These are phyloP conservation scores for Puccinia coronata DNA, from an alignment of 1,284 basidiomycete species.

Conservation along the genomic window DNA sequence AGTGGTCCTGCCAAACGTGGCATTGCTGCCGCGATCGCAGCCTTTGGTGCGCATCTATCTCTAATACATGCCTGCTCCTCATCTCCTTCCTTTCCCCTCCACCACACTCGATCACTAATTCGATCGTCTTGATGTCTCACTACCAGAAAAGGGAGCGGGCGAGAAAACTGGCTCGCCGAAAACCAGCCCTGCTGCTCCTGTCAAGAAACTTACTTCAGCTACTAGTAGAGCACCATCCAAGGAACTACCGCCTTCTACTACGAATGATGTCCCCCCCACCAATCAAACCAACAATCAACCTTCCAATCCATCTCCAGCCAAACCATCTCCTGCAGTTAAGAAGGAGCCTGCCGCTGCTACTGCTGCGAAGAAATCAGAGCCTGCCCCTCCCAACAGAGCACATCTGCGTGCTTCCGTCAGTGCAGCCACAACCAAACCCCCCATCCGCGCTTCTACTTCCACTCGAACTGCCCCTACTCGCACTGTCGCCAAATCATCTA, in stretches of 20 bases:
- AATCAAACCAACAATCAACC: no score
- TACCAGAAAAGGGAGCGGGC: conserved; percentile 22
- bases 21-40: conserved; percentile 27
- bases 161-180: conserved; percentile 21
- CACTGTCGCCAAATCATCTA: neutral
- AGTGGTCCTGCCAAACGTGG: conserved; percentile 25
- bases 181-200: conserved; percentile 4
- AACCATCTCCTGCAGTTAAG: neutral
- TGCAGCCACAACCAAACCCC: neutral
- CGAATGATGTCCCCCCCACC: neutral
- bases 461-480: neutral
- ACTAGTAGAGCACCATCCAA: neutral
- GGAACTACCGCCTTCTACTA: neutral
- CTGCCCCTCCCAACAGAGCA: neutral
- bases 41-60: conserved; percentile 3
- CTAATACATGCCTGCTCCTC: neutral
- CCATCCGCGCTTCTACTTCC: neutral
- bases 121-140: neutral
- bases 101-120: neutral
- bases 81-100: neutral
- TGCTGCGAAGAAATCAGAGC: conserved; percentile 20
- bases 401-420: conserved; percentile 16
- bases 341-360: conserved; percentile 12
- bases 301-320: neutral
- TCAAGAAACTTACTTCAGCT: neutral